Percentiles rank a stretch among this genome's conserved stretches.
These are phyloP conservation scores for Plenodomus tracheiphilus DNA, from an alignment of 2,329 filamentous ascomycete genomes.

Conservation along the genomic window DNA sequence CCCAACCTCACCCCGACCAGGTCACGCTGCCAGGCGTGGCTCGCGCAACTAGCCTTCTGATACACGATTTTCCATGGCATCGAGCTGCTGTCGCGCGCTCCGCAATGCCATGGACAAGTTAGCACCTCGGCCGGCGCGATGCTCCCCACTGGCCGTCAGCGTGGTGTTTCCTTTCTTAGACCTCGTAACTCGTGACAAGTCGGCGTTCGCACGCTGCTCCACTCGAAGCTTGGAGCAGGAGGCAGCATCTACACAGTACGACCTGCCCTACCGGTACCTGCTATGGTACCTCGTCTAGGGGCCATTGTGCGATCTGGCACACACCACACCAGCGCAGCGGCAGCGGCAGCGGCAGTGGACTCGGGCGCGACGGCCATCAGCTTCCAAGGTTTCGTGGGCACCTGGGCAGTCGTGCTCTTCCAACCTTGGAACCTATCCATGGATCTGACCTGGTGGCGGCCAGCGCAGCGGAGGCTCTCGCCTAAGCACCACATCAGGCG, in stretches of 20 bases:
- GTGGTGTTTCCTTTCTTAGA: slow-evolving; percentile 17
- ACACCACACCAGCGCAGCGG: too few species aligned
- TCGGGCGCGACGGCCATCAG: too few species aligned
- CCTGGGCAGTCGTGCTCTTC: too few species aligned
- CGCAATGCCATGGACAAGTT: slow-evolving; percentile 22
- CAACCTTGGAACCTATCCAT: too few species aligned
- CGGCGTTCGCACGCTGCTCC: slow-evolving; percentile 26
- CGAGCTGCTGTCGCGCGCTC: slow-evolving; percentile 27
- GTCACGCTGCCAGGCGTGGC: slow-evolving; percentile 25
- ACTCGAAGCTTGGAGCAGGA: slow-evolving; percentile 1
- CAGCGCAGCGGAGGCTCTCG: slow-evolving; percentile 7
- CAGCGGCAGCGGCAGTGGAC: background rate
- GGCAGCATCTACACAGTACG: too few species aligned
- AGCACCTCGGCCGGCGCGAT: slow-evolving; percentile 22
- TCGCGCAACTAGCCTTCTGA: slow-evolving; percentile 26
- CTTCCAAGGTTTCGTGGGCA: too few species aligned
- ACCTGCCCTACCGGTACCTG: too few species aligned
- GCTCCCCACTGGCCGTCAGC: slow-evolving; percentile 14
- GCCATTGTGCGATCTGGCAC: too few species aligned
- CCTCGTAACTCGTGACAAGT: slow-evolving; percentile 34
- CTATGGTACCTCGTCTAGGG: too few species aligned
- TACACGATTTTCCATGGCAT: slow-evolving; percentile 31
- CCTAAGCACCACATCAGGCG: slow-evolving; percentile 17
- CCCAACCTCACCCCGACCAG: slow-evolving; percentile 23
- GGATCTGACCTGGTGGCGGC: slow-evolving; percentile 1